phyloP scores from a whole-genome alignment of 371 early-diverging fungal genomes.

The Mucor sp. region DNA sequence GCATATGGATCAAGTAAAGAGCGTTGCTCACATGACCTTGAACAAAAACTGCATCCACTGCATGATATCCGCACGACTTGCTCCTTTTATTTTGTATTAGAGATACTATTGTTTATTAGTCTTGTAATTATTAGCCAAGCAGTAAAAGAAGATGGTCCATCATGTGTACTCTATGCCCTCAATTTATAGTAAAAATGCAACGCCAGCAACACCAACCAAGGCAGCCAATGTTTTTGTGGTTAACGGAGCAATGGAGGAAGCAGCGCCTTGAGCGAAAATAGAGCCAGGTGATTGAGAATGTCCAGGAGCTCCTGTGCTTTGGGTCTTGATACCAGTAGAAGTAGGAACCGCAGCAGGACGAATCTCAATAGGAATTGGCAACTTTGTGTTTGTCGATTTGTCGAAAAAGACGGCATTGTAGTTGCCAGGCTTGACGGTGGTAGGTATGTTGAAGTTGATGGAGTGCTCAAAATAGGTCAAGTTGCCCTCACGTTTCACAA shows the following conservation, averaged over 20 bases:
- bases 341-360: constrained; percentile 43
- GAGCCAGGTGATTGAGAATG: constrained; percentile 29
- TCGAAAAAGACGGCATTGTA: constrained; percentile 46
- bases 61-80: background rate
- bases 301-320: constrained; percentile 26
- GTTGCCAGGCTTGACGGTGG: constrained; percentile 37
- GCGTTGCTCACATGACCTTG: background rate
- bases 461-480: constrained; percentile 51
- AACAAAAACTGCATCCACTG: background rate
- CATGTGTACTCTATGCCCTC: background rate
- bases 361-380: constrained; percentile 49
- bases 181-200: constrained; percentile 34
- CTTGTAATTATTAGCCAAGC: background rate
- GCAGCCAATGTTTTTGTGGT: constrained; percentile 24
- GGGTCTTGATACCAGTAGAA: constrained; percentile 23
- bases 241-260: constrained; percentile 14
- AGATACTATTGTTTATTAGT: background rate
- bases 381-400: constrained; percentile 42
- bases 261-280: constrained; percentile 39
- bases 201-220: constrained; percentile 30
- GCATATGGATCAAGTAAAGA: background rate
- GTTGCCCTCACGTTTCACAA: constrained; percentile 43
- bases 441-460: constrained; percentile 46
- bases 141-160: background rate
- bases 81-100: background rate